Conservation (phyloP, 495 filamentous ascomycete species). For the Penicillium bovifimosum region DNA sequence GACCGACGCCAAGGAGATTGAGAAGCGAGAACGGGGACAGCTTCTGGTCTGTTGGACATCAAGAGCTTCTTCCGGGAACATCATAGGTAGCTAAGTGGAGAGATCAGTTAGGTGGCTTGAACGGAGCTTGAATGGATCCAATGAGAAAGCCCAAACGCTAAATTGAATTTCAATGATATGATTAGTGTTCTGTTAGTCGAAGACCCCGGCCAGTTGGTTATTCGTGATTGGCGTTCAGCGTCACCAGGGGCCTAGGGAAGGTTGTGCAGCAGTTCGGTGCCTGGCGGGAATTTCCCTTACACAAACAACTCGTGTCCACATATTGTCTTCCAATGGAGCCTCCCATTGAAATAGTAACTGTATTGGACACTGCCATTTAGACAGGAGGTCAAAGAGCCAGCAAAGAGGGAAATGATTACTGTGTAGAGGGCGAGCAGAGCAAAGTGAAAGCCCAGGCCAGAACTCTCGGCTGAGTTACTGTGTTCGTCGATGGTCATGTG, state of each 20-base stretch:
- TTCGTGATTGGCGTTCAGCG: background rate
- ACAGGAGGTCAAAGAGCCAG: background rate
- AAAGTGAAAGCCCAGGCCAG: background rate
- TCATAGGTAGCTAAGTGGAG: background rate
- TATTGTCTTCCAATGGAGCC: background rate
- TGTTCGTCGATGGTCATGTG: background rate
- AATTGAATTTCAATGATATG: background rate
- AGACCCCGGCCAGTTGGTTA: background rate
- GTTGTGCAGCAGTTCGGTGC: background rate
- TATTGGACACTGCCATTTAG: background rate
- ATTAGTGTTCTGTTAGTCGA: background rate
- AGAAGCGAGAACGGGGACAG: background rate
- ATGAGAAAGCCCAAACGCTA: background rate
- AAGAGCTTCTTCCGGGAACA: background rate
- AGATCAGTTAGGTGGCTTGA: background rate
- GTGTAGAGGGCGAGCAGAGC: background rate
- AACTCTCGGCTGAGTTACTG: slow-evolving; percentile 1
- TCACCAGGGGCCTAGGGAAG: background rate
- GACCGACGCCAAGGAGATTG: background rate
- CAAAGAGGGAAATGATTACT: background rate
- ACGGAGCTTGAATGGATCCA: background rate
- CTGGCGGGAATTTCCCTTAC: background rate
- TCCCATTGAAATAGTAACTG: background rate
- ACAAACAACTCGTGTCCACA: background rate
- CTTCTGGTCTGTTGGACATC: too few relatives aligned